Percentiles rank a stretch among this genome's conserved stretches.
Evolutionary conservation across 306 rosid species (phyloP).

Genomic region (Phaseolus lunatus): DNA sequence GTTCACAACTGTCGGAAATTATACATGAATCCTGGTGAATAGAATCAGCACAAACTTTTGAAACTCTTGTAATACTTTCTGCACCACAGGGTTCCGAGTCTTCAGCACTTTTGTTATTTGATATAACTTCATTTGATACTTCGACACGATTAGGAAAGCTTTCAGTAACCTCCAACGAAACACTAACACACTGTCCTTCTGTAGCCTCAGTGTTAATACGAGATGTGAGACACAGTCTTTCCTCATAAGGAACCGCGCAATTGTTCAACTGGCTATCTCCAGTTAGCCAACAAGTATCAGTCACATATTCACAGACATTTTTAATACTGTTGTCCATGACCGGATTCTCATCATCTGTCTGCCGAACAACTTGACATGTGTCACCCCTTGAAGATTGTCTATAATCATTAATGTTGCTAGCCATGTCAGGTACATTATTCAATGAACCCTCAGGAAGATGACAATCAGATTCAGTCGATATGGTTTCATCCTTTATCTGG

Average conservation of each 20-base stretch:
- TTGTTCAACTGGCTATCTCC: slow-evolving; percentile 44
- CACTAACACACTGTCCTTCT: slow-evolving; percentile 35
- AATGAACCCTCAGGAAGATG: slow-evolving; percentile 43
- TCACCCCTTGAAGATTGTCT: slow-evolving; percentile 30
- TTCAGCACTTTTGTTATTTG: slow-evolving; percentile 40
- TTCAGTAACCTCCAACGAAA: slow-evolving; percentile 42
- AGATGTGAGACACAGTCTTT: slow-evolving; percentile 37
- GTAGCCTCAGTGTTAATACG: slow-evolving; percentile 31
- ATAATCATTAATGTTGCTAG: not conserved
- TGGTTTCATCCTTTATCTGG: slow-evolving; percentile 46
- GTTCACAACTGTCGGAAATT: slow-evolving; percentile 39
- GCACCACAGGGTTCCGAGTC: slow-evolving; percentile 38
- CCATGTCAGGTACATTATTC: slow-evolving; percentile 36
- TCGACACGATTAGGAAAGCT: slow-evolving; percentile 39
- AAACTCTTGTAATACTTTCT: slow-evolving; percentile 40
- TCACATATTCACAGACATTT: slow-evolving; percentile 36
- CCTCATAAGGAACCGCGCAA: slow-evolving; percentile 35
- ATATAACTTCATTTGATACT: slow-evolving; percentile 29
- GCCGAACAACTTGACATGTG: slow-evolving; percentile 40
- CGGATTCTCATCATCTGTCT: slow-evolving; percentile 39
- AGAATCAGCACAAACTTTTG: slow-evolving; percentile 40
- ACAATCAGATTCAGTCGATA: slow-evolving; percentile 45
- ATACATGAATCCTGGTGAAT: slow-evolving; percentile 38
- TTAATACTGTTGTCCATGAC: slow-evolving; percentile 43
- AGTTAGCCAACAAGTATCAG: slow-evolving; percentile 39